A percentile compares a stretch with the other conserved stretches of the same genome.
Conservation (phyloP, 345 rosid species). For the Lumnitzera racemosa region DNA sequence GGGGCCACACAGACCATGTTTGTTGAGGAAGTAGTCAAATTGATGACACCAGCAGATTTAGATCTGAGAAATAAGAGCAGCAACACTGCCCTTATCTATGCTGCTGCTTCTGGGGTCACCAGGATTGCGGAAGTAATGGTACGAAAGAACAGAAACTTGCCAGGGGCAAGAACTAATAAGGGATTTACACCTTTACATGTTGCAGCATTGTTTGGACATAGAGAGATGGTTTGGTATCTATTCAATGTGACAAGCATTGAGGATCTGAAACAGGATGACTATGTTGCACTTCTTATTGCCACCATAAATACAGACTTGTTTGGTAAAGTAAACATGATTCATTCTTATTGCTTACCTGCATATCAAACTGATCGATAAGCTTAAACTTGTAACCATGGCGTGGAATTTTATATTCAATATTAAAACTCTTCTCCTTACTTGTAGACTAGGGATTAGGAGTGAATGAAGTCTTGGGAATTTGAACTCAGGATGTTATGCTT, state of each 20-base stretch:
- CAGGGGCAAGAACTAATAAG: slow-evolving; percentile 21
- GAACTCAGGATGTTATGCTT: no score
- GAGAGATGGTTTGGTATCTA: slow-evolving; percentile 31
- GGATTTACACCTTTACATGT: slow-evolving; percentile 26
- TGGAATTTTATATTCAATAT: no score
- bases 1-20: slow-evolving; percentile 23
- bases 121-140: slow-evolving; percentile 32
- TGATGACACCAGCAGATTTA: neutral
- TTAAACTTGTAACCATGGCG: no score
- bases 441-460: no score
- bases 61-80: slow-evolving; percentile 7
- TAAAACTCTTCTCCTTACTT: no score
- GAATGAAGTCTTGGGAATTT: no score
- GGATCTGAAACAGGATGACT: slow-evolving; percentile 19
- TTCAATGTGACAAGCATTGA: slow-evolving; percentile 15
- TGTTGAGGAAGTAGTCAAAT: slow-evolving; percentile 24
- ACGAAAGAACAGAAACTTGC: slow-evolving; percentile 18
- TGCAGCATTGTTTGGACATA: slow-evolving; percentile 32
- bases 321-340: slow-evolving; percentile 10
- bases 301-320: slow-evolving; percentile 19
- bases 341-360: neutral
- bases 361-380: no score
- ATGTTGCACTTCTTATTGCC: slow-evolving; percentile 17
- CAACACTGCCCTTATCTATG: slow-evolving; percentile 17
- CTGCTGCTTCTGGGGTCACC: slow-evolving; percentile 29